Conservation (phyloP, 805 yeast genomes). For the Brettanomyces bruxellensis region DNA sequence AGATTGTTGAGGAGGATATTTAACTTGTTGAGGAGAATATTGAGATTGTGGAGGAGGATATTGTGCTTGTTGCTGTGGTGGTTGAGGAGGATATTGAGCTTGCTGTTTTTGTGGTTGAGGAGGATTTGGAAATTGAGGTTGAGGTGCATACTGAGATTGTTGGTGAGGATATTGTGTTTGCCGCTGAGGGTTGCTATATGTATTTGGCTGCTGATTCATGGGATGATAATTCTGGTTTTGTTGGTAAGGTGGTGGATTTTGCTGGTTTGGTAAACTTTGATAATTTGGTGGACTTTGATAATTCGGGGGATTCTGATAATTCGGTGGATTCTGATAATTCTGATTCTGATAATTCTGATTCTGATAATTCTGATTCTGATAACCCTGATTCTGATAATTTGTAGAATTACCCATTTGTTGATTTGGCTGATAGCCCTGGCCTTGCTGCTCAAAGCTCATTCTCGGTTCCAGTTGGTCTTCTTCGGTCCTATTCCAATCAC, state of each 20-base stretch:
- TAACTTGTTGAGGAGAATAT: conserved; percentile 6
- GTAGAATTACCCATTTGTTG: neutral
- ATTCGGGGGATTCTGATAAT: neutral
- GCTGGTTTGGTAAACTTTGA: neutral
- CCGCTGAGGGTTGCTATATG: conserved; percentile 3
- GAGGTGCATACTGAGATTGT: conserved; percentile 3
- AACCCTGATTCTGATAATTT: neutral
- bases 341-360: neutral
- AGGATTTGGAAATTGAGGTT: conserved; percentile 5
- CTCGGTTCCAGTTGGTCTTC: neutral
- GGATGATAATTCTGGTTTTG: conserved; percentile 4
- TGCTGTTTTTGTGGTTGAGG: conserved; percentile 3
- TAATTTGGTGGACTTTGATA: neutral
- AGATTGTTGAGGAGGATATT: conserved; percentile 1
- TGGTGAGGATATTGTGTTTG: conserved; percentile 4
- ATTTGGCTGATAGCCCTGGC: neutral
- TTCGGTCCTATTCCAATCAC: conserved; percentile 2
- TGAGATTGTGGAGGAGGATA: conserved; percentile 5
- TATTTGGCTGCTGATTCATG: conserved; percentile 4
- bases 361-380: neutral
- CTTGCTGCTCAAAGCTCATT: neutral
- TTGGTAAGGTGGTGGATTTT: conserved; percentile 7
- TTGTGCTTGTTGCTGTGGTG: conserved; percentile 4
- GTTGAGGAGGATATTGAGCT: conserved; percentile 3
- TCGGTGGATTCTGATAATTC: neutral